A percentile compares a stretch with the other conserved stretches of the same genome.
Conservation (phyloP, 805 yeast species). For the Saturnispora hagleri region DNA sequence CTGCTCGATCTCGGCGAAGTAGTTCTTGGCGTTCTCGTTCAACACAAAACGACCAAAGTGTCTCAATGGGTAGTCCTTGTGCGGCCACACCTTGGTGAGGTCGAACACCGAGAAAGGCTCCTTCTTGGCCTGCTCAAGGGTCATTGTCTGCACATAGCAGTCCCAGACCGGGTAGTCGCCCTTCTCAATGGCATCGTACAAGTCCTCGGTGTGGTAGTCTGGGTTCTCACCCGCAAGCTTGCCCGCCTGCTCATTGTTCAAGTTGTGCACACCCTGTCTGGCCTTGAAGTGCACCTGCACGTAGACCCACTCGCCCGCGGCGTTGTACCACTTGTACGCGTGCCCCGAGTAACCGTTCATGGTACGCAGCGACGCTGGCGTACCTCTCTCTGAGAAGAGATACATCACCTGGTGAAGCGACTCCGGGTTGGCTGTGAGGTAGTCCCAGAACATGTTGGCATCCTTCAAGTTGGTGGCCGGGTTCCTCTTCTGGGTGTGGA, state of each 20-base stretch:
- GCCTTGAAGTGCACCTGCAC: conserved; percentile 68
- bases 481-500: conserved; percentile 83
- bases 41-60: conserved; percentile 71
- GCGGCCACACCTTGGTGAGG: conserved; percentile 91
- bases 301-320: conserved; percentile 66
- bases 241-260: conserved; percentile 60
- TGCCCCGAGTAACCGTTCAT: conserved; percentile 86
- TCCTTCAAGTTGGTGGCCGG: conserved; percentile 76
- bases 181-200: conserved; percentile 66
- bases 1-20: conserved; percentile 82
- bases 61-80: conserved; percentile 75
- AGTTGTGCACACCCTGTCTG: conserved; percentile 45
- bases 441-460: conserved; percentile 81
- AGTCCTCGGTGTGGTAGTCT: conserved; percentile 71
- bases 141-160: conserved; percentile 77
- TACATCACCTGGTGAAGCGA: conserved; percentile 65
- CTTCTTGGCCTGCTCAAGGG: conserved; percentile 66
- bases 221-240: conserved; percentile 68
- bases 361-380: conserved; percentile 64
- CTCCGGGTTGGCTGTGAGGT: conserved; percentile 64
- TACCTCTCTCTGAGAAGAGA: conserved; percentile 74
- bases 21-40: conserved; percentile 79
- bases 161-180: conserved; percentile 84
- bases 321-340: conserved; percentile 71
- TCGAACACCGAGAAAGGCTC: conserved; percentile 79